A percentile compares a stretch with the other conserved stretches of the same genome.
phyloP scores from a whole-genome alignment of 2,329 filamentous ascomycete species.

The Ophiosphaerella korrae region DNA sequence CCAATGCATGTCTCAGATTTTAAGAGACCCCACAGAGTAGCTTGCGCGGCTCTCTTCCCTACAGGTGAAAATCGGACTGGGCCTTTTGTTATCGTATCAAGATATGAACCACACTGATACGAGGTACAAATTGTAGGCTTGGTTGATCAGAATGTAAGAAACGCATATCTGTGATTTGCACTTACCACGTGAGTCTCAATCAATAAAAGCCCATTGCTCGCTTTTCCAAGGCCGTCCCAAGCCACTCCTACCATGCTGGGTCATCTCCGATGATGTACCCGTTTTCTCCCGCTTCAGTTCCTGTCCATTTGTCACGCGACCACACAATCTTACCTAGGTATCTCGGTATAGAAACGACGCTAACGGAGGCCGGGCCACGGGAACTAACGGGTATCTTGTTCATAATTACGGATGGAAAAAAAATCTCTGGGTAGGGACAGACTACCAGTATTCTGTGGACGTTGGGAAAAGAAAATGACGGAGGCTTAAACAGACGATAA shows the following conservation, averaged over 20 bases:
- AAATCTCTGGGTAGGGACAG: background rate
- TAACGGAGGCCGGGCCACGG: background rate
- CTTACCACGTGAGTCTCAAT: too few species aligned
- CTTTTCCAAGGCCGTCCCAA: background rate
- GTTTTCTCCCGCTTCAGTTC: background rate
- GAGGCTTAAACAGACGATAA: background rate
- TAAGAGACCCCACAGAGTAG: too few species aligned
- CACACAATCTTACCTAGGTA: background rate
- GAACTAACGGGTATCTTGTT: background rate
- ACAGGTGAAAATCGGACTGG: too few species aligned
- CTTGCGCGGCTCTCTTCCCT: too few species aligned
- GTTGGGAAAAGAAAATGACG: background rate
- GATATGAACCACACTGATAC: too few species aligned
- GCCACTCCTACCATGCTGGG: background rate
- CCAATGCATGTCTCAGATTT: too few species aligned
- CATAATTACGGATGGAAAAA: background rate
- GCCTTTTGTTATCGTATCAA: too few species aligned
- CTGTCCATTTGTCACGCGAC: slow-evolving; percentile 6
- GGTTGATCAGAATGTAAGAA: too few species aligned
- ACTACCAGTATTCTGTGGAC: background rate
- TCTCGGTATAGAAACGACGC: background rate
- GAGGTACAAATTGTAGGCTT: too few species aligned
- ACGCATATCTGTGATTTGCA: background rate
- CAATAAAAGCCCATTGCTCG: too few species aligned
- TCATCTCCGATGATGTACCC: background rate